Conservation (phyloP, 768 basidiomycete species). For the Strobilomyces confusus region DNA sequence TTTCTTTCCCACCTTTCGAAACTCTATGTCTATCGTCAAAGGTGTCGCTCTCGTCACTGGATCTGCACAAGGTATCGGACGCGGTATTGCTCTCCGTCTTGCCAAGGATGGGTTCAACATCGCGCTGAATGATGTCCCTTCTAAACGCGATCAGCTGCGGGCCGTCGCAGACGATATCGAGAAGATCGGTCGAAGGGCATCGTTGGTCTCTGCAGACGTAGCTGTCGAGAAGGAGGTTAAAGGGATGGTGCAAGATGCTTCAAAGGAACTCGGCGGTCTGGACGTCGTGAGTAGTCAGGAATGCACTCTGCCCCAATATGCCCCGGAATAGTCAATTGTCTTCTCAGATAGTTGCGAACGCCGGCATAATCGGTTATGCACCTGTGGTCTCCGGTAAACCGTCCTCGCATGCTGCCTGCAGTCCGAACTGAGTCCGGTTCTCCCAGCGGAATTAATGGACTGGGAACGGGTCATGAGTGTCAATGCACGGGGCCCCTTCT, state of each 20-base stretch:
- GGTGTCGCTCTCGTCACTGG: conserved; percentile 27
- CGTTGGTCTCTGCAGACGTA: not conserved
- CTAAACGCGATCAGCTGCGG: conserved; percentile 11
- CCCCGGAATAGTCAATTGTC: not conserved
- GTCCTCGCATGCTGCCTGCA: not conserved
- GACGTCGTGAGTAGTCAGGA: not conserved
- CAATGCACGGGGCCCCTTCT: no score
- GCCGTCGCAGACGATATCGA: conserved; percentile 10
- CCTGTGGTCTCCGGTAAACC: not conserved
- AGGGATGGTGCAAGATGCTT: not conserved
- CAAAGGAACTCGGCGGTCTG: not conserved
- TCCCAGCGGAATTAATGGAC: not conserved
- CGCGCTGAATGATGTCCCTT: conserved; percentile 26
- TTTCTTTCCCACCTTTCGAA: not conserved
- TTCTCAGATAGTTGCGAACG: conserved; percentile 10
- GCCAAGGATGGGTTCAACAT: conserved; percentile 26
- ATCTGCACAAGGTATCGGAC: conserved; percentile 29
- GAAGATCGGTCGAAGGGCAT: conserved; percentile 10
- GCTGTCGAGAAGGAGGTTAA: not conserved
- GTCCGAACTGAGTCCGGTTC: not conserved
- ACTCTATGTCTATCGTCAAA: not conserved
- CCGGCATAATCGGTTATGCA: not conserved
- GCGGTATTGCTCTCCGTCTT: conserved; percentile 15
- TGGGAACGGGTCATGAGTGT: no score
- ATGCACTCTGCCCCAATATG: not conserved